Evolutionary conservation across 345 rosid genomes (phyloP).

Genomic region (Eucalyptus paniculata): DNA sequence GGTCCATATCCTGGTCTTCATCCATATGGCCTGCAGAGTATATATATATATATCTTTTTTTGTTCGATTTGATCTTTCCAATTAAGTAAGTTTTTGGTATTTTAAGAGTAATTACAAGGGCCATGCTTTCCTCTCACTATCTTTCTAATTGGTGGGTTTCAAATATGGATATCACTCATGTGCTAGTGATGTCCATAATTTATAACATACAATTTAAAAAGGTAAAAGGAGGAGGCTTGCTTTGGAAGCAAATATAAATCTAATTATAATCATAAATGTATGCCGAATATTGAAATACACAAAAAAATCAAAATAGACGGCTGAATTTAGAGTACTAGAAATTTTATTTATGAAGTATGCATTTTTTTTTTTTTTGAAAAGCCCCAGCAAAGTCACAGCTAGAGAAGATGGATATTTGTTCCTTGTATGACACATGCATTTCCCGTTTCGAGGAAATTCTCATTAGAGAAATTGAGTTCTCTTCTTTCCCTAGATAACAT

Average conservation of each 20-base stretch:
- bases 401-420: neutral
- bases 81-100: neutral
- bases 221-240: neutral
- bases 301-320: neutral
- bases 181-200: neutral
- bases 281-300: neutral
- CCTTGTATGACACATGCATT: neutral
- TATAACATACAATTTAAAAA: neutral
- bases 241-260: neutral
- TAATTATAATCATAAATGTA: neutral
- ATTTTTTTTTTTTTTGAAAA: neutral
- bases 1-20: neutral
- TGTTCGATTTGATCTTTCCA: neutral
- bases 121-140: neutral
- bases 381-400: neutral
- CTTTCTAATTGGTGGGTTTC: neutral
- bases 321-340: neutral
- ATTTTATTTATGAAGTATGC: neutral
- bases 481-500: neutral
- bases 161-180: neutral
- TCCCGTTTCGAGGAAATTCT: neutral
- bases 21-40: neutral
- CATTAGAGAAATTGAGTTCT: neutral
- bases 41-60: neutral
- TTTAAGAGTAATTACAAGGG: neutral